Evolutionary conservation across 306 rosid genomes (phyloP).

Genomic region (Mimosa pudica): DNA sequence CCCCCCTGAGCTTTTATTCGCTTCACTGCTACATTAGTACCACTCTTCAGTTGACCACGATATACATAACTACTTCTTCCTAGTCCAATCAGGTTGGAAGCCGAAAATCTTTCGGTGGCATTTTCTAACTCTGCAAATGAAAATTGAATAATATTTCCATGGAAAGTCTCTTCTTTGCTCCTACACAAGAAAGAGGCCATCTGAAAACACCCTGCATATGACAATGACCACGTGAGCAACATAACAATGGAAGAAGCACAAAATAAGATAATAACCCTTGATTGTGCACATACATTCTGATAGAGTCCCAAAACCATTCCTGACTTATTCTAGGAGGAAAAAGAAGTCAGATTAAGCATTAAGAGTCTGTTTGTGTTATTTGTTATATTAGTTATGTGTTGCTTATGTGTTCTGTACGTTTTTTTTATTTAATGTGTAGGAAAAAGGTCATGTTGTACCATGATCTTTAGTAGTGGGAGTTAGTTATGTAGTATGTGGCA

Average conservation of each 20-base stretch:
- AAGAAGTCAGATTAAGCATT: too few species aligned
- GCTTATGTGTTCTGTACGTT: too few species aligned
- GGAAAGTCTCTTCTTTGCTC: slow-evolving; percentile 55
- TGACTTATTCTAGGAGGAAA: too few species aligned
- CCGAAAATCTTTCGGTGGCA: slow-evolving; percentile 76
- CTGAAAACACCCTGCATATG: slow-evolving; percentile 71
- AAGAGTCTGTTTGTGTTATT: too few species aligned
- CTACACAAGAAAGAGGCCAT: slow-evolving; percentile 61
- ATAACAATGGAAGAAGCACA: not conserved
- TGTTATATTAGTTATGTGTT: too few species aligned
- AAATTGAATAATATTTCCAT: slow-evolving; percentile 74
- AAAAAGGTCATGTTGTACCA: too few species aligned
- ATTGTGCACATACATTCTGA: not conserved
- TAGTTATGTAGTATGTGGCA: too few species aligned
- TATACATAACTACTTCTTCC: slow-evolving; percentile 96
- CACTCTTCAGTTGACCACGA: slow-evolving; percentile 70
- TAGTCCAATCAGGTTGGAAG: slow-evolving; percentile 78
- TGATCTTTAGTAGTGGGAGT: too few species aligned
- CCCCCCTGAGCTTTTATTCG: slow-evolving; percentile 69
- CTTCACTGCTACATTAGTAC: slow-evolving; percentile 79
- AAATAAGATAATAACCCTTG: not conserved
- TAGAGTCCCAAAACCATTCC: too few species aligned
- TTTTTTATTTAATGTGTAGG: too few species aligned
- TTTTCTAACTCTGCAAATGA: slow-evolving; percentile 74
- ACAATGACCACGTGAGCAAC: too few species aligned